Evolutionary conservation across 1,284 basidiomycete genomes (phyloP).

Genomic region (Malassezia globosa): DNA sequence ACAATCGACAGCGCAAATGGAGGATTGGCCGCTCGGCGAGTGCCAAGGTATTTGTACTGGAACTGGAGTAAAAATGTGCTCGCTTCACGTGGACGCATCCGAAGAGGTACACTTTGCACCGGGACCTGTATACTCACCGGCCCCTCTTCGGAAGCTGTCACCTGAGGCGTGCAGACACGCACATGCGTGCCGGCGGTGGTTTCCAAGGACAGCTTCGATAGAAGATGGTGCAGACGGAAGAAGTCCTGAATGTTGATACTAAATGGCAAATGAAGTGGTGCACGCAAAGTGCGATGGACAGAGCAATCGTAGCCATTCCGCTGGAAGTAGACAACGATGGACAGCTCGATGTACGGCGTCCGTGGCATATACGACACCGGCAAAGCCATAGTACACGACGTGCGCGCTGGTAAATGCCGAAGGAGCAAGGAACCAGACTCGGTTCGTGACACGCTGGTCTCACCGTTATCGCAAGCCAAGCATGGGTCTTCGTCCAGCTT

Average conservation of each 20-base stretch:
- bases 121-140: neutral
- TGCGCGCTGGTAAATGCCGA: neutral
- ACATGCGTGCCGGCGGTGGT: neutral
- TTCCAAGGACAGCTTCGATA: slow-evolving; percentile 19
- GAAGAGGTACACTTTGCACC: neutral
- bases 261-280: slow-evolving; percentile 29
- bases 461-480: neutral
- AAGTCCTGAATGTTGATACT: slow-evolving; percentile 46
- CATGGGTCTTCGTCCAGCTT: neutral
- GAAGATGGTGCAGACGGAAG: slow-evolving; percentile 28
- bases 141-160: neutral
- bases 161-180: neutral
- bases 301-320: neutral
- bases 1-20: slow-evolving; percentile 22
- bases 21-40: neutral
- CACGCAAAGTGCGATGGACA: slow-evolving; percentile 1
- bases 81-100: slow-evolving; percentile 30
- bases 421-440: neutral
- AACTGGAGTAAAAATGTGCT: slow-evolving; percentile 34
- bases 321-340: slow-evolving; percentile 20
- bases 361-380: slow-evolving; percentile 20
- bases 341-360: slow-evolving; percentile 13
- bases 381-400: slow-evolving; percentile 8
- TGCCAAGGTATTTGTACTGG: neutral
- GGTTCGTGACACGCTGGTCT: neutral